phyloP scores from a whole-genome alignment of 371 early-diverging fungal genomes.

The Nematocida displodere region DNA sequence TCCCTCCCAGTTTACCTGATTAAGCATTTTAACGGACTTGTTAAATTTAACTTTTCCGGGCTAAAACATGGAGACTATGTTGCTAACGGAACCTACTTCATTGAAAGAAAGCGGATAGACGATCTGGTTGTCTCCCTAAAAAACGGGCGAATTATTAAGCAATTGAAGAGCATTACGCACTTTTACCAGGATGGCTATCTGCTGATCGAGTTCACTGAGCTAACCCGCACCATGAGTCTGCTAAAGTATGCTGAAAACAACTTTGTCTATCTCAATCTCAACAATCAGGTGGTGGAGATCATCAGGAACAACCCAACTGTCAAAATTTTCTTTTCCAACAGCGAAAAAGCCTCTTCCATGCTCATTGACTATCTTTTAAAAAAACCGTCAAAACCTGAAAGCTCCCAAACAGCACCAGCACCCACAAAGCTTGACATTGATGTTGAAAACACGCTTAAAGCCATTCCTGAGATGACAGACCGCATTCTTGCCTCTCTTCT shows the following conservation, averaged over 20 bases:
- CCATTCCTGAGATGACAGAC: conserved; percentile 29
- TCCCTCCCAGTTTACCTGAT: conserved; percentile 15
- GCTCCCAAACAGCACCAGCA: too few species aligned
- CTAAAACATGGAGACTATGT: conserved; percentile 33
- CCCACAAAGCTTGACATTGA: too few species aligned
- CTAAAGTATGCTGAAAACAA: conserved; percentile 1
- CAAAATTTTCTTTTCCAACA: conserved; percentile 21
- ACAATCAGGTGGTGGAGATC: background rate
- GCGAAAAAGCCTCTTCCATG: background rate
- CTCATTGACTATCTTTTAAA: background rate
- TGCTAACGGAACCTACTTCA: conserved; percentile 13
- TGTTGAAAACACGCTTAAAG: conserved; percentile 5
- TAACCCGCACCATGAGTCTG: conserved; percentile 14
- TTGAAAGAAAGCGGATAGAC: conserved; percentile 41
- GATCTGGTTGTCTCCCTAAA: conserved; percentile 21
- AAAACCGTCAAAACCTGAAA: background rate
- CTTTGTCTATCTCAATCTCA: conserved; percentile 7
- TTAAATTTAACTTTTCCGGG: conserved; percentile 4
- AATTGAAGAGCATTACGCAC: conserved; percentile 14
- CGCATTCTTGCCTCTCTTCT: conserved; percentile 3
- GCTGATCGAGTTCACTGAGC: conserved; percentile 34
- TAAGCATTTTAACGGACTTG: background rate
- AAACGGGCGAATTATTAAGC: conserved; percentile 33
- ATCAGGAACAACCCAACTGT: background rate
- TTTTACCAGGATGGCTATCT: background rate